Conservation (phyloP, 768 basidiomycete genomes). For the Trametes cingulata region DNA sequence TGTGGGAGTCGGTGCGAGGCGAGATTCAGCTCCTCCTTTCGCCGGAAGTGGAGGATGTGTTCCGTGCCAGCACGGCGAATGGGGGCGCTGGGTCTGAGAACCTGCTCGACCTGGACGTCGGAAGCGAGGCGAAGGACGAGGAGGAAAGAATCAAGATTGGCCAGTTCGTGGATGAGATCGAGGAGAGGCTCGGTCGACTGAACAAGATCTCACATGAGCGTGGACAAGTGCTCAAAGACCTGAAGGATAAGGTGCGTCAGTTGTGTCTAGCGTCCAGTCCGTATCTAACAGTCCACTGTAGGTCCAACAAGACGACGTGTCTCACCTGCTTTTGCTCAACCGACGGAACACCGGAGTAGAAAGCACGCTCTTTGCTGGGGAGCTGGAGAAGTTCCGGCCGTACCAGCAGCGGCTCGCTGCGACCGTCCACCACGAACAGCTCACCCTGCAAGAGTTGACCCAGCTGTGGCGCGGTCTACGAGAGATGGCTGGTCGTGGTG, state of each 20-base stretch:
- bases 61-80: constrained; percentile 50
- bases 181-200: constrained; percentile 73
- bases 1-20: constrained; percentile 70
- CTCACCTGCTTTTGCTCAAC: constrained; percentile 89
- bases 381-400: constrained; percentile 94
- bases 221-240: constrained; percentile 83
- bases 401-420: constrained; percentile 82
- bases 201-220: constrained; percentile 86
- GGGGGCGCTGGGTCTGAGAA: constrained; percentile 41
- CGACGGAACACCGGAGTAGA: constrained; percentile 83
- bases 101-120: constrained; percentile 74
- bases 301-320: constrained; percentile 97
- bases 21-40: constrained; percentile 68
- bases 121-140: constrained; percentile 58
- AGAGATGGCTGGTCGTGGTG: constrained; percentile 72
- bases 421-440: constrained; percentile 77
- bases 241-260: constrained; percentile 87
- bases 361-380: constrained; percentile 84
- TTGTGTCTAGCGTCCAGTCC: not conserved
- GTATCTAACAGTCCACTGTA: constrained; percentile 31
- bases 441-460: constrained; percentile 71
- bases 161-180: constrained; percentile 69
- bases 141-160: constrained; percentile 69
- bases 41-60: constrained; percentile 61
- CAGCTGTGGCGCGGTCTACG: constrained; percentile 73